phyloP scores from a whole-genome alignment of 768 basidiomycete species.

The Suillus lakei region DNA sequence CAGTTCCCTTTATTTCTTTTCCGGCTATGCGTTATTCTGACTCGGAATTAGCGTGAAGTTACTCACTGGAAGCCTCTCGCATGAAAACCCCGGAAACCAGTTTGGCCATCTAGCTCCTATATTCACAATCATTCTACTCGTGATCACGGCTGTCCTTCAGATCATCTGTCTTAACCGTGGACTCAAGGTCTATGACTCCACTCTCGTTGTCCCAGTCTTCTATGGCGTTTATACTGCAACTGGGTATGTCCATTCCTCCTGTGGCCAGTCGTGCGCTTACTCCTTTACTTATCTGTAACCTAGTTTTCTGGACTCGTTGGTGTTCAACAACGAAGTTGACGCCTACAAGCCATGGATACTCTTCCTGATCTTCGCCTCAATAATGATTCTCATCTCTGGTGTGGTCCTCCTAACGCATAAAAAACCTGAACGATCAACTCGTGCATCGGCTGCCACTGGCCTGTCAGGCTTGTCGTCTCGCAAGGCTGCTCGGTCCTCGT shows the following conservation, averaged over 20 bases:
- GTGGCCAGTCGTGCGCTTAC: neutral
- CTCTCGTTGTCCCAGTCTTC: conserved; percentile 91
- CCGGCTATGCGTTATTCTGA: conserved; percentile 14
- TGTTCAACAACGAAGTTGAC: conserved; percentile 86
- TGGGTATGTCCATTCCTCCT: conserved; percentile 53
- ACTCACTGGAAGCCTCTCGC: conserved; percentile 75
- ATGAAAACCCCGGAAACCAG: conserved; percentile 84
- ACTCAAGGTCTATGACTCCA: conserved; percentile 88
- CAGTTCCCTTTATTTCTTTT: conserved; percentile 14
- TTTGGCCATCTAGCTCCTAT: conserved; percentile 84
- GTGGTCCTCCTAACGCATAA: conserved; percentile 95
- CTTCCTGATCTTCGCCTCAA: conserved; percentile 86
- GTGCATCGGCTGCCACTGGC: conserved; percentile 29
- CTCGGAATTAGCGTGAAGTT: conserved; percentile 67
- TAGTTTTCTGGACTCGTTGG: conserved; percentile 66
- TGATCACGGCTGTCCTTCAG: conserved; percentile 81
- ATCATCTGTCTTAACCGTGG: conserved; percentile 92
- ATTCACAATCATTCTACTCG: conserved; percentile 67
- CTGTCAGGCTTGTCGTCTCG: conserved; percentile 25
- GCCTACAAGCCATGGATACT: conserved; percentile 90
- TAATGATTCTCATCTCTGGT: conserved; percentile 84
- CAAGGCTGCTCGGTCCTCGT: conserved; percentile 28
- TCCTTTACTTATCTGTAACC: conserved; percentile 11
- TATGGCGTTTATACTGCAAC: conserved; percentile 90
- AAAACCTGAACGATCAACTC: conserved; percentile 65